phyloP scores from a whole-genome alignment of 208 protist species.

The Leishmania tropica region DNA sequence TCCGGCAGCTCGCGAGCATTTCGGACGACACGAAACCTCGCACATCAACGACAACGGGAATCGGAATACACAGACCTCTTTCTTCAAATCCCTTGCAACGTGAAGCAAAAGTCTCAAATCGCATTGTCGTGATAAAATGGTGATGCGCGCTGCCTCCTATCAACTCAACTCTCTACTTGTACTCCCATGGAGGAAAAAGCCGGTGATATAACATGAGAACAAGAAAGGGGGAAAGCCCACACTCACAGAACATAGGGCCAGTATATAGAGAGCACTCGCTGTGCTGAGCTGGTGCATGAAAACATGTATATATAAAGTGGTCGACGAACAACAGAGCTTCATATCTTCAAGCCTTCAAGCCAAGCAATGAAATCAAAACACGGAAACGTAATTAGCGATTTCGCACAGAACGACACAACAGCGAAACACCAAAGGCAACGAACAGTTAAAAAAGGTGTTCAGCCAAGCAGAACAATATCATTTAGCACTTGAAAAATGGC shows the following conservation, averaged over 20 bases:
- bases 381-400: neutral
- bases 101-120: neutral
- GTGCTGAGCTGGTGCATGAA: neutral
- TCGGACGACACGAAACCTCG: neutral
- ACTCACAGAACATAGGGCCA: constrained; percentile 1
- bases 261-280: neutral
- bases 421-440: constrained; percentile 1
- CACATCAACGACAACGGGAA: neutral
- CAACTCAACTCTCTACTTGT: neutral
- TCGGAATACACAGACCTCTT: neutral
- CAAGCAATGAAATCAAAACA: neutral
- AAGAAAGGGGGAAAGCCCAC: neutral
- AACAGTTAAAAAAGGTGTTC: neutral
- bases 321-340: neutral
- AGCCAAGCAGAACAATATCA: neutral
- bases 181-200: neutral
- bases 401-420: neutral
- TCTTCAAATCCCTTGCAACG: neutral
- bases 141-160: neutral
- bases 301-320: neutral
- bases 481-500: constrained; percentile 54
- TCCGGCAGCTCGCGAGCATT: neutral
- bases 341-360: neutral
- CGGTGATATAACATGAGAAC: neutral
- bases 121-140: neutral